Evolutionary conservation across 169 alveolate species (phyloP).

Genomic region (Amoebophrya sp.): DNA sequence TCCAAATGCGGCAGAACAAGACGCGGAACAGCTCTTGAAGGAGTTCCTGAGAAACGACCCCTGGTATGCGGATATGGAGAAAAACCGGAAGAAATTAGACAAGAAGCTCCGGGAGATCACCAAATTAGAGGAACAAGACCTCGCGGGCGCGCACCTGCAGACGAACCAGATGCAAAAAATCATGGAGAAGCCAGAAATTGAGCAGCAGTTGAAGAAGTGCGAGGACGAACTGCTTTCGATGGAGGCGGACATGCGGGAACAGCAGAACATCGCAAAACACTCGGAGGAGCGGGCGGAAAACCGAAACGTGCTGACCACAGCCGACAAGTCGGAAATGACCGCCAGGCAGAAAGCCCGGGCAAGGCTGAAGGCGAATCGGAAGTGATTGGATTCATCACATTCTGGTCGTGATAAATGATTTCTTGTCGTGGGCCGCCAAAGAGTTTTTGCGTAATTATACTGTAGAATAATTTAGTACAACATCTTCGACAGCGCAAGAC

Average conservation of each 20-base stretch:
- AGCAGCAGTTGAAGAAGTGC: not conserved
- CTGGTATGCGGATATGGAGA: not conserved
- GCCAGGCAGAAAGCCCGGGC: not conserved
- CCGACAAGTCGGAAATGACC: not conserved
- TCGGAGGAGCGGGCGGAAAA: not conserved
- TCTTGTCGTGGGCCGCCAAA: too few species aligned
- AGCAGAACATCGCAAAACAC: not conserved
- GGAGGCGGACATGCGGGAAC: not conserved
- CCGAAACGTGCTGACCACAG: not conserved
- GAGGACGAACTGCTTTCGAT: too few species aligned
- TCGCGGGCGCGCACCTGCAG: not conserved
- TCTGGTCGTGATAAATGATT: too few species aligned
- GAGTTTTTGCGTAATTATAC: too few species aligned
- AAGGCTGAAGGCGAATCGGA: too few species aligned
- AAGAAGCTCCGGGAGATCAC: not conserved
- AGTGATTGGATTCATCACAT: too few species aligned
- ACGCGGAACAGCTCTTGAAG: not conserved
- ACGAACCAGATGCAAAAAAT: not conserved
- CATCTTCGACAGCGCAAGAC: too few species aligned
- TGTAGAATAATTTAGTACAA: too few species aligned
- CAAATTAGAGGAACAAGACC: not conserved
- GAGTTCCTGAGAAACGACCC: not conserved
- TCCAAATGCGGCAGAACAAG: not conserved
- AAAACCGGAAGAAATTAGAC: not conserved
- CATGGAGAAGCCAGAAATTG: not conserved